phyloP scores from a whole-genome alignment of 2,329 filamentous ascomycete species.

The Botryotinia narcissicola region DNA sequence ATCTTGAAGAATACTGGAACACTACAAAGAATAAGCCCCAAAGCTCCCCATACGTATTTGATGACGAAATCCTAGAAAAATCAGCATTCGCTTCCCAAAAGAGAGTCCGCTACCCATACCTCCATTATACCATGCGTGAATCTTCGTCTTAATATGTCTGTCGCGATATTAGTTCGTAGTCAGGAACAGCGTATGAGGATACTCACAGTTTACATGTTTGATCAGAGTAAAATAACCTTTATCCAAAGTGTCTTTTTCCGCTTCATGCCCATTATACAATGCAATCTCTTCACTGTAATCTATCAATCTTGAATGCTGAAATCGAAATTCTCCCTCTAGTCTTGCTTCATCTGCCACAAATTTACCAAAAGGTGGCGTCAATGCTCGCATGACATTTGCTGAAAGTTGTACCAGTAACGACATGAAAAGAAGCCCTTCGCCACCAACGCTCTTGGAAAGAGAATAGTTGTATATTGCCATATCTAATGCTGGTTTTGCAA shows the following conservation, averaged over 20 bases:
- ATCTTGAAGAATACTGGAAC: slow-evolving; percentile 95
- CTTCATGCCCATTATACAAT: slow-evolving; percentile 85
- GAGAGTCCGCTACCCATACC: slow-evolving; percentile 21
- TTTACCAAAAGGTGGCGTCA: slow-evolving; percentile 95
- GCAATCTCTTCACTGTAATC: slow-evolving; percentile 96
- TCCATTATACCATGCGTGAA: slow-evolving; percentile 99
- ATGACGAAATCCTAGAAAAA: slow-evolving; percentile 76
- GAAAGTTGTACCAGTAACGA: slow-evolving; percentile 89
- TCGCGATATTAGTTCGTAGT: slow-evolving; percentile 35
- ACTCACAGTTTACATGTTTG: slow-evolving; percentile 80
- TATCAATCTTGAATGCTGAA: slow-evolving; percentile 90
- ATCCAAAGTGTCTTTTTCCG: slow-evolving; percentile 93
- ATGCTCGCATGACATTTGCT: slow-evolving; percentile 82
- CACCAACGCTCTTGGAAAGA: slow-evolving; percentile 89
- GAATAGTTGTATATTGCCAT: slow-evolving; percentile 98
- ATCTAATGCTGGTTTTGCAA: slow-evolving; percentile 91
- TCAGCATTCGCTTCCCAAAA: background rate
- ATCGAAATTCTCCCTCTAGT: slow-evolving; percentile 92
- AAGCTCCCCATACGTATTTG: slow-evolving; percentile 97
- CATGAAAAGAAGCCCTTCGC: slow-evolving; percentile 95
- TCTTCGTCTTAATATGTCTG: slow-evolving; percentile 75
- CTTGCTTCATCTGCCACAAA: slow-evolving; percentile 96
- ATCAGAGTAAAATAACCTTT: slow-evolving; percentile 99
- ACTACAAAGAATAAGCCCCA: slow-evolving; percentile 88
- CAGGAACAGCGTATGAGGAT: background rate